Conservation (phyloP, 352 stramenopile species). For the Globisporangium echinulatum region DNA sequence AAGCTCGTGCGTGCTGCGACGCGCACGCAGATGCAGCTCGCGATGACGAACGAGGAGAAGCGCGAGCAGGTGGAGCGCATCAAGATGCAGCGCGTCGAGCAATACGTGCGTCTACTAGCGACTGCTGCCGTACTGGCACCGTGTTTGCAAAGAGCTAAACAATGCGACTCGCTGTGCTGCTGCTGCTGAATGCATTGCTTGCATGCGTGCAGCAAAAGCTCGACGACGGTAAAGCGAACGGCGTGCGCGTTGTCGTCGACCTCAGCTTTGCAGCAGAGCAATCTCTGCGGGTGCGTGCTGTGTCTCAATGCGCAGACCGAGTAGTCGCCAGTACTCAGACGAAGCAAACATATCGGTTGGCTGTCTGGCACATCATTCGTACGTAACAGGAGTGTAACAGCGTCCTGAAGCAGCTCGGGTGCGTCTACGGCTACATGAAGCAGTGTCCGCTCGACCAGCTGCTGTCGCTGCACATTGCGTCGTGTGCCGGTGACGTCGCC, state of each 20-base stretch:
- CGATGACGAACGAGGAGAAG: constrained; percentile 39
- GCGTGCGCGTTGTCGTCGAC: constrained; percentile 62
- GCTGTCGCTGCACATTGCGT: constrained; percentile 53
- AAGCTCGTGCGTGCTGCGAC: constrained; percentile 16
- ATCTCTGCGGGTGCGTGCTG: constrained; percentile 29
- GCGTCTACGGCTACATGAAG: constrained; percentile 75
- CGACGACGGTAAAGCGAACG: constrained; percentile 25
- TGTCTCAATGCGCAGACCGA: background rate
- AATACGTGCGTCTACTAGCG: constrained; percentile 43
- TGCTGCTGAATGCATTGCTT: no score
- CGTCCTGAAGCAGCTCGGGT: constrained; percentile 76
- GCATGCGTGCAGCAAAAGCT: constrained; percentile 67
- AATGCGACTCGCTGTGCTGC: no score
- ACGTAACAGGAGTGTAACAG: constrained; percentile 56
- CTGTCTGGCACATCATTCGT: no score
- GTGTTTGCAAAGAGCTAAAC: no score
- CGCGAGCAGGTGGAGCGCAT: constrained; percentile 44
- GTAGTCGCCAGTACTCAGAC: no score
- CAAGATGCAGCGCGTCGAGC: constrained; percentile 69
- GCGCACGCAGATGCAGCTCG: constrained; percentile 2
- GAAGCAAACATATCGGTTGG: no score
- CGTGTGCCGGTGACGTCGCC: constrained; percentile 28
- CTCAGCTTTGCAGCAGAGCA: constrained; percentile 46
- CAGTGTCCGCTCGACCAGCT: constrained; percentile 52
- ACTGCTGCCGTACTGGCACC: no score